Base-by-base conservation (phyloP, 768 basidiomycete species). In the Tricholoma bakamatsutake region DNA sequence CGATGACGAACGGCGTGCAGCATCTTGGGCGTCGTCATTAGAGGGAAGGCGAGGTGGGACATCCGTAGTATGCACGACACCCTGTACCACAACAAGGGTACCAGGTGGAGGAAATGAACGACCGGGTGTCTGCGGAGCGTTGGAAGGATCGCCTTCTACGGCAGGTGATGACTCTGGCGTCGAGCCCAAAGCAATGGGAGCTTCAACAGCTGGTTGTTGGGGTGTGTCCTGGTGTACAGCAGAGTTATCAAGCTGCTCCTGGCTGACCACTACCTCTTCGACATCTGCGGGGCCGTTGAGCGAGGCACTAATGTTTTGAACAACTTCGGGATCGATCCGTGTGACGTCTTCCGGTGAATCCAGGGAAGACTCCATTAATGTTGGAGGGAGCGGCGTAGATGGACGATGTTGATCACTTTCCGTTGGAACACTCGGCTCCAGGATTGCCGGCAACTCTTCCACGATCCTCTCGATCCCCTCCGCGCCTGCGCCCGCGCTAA, bases 61-160 rank as follows among this genome's bases (percentile, higher is more conserved):
- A 67, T 89, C 87, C 3, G 85, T 84, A 0, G 88, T 89, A 59
- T 90, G 87, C 0, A 90, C 88, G 39, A 90, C 87, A 49, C 88
- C 88, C 68, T 91, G 88, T 0, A 91, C 88, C 34, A 91, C 87
- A 24, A 91, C 88, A 3, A 91, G 77, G 2, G 88, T 89, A 12
- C 88, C 87, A 0, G 87, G 83, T 0, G 87, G 83, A 34, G 87
- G 86, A 64, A 88, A 88, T 53, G 78, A 77, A 18, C 58, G 59
- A 31, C 28, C 39, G 9, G 2, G 54, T 10, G 17, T 28, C 43
- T 34, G 34, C 50, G 7, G 33, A 21, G 17, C 42, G 7, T 27
- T 5, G 31, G 46, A 17, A 30, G 18, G 9, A 40, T 18, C 17
- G 17, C 13, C 45, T 30, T 30, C 46, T 15, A 30, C 28, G 31